These are phyloP conservation scores for Botrytis squamosa DNA, from an alignment of 2,329 filamentous ascomycete genomes.

Conservation along the genomic window DNA sequence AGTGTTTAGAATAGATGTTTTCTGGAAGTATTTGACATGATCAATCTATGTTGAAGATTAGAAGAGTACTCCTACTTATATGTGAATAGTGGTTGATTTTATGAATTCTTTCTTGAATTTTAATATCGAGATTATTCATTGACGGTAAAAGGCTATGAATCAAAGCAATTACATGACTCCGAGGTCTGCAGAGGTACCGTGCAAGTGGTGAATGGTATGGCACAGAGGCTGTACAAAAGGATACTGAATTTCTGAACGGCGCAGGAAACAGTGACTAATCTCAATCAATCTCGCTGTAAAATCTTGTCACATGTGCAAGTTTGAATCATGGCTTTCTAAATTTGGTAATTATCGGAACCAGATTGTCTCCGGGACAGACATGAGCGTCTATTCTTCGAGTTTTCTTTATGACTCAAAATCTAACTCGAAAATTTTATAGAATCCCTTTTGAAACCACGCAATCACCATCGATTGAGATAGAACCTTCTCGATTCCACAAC, in stretches of 20 bases:
- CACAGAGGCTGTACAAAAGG: not conserved
- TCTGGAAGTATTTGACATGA: not conserved
- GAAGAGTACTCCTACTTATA: too few species aligned
- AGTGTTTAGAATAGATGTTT: too few species aligned
- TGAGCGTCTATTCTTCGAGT: rapidly evolving
- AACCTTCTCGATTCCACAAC: not conserved
- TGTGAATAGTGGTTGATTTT: not conserved
- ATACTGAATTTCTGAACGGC: not conserved
- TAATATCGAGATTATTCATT: too few species aligned
- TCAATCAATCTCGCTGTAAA: not conserved
- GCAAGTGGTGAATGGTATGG: not conserved
- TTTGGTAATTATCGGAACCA: too few species aligned
- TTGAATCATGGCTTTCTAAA: not conserved
- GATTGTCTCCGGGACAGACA: not conserved
- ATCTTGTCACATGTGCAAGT: not conserved
- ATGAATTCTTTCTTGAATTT: not conserved
- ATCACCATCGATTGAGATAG: too few species aligned
- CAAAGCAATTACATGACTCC: too few species aligned
- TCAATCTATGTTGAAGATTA: too few species aligned
- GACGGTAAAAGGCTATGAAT: not conserved
- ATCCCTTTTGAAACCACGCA: not conserved
- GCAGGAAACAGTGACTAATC: not conserved
- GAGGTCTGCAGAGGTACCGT: not conserved
- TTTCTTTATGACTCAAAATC: not conserved
- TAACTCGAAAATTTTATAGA: not conserved